Conservation (phyloP, 2,329 filamentous ascomycete species). For the Sclerotinia minor region DNA sequence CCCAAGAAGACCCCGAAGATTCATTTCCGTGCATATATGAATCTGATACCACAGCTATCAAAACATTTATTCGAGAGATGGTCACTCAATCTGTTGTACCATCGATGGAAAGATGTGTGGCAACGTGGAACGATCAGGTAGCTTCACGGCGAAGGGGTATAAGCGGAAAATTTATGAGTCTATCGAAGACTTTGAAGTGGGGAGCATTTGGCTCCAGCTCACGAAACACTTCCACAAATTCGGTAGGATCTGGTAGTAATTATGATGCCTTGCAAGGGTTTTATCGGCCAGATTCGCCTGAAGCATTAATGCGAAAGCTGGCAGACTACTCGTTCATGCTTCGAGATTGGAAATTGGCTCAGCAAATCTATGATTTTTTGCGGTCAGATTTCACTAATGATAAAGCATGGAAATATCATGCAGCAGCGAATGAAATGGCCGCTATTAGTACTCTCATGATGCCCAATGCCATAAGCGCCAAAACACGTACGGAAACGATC, state of each 20-base stretch:
- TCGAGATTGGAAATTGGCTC: conserved; percentile 89
- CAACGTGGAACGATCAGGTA: conserved; percentile 96
- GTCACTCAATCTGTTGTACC: conserved; percentile 93
- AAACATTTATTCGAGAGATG: conserved; percentile 89
- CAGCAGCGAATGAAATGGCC: conserved; percentile 92
- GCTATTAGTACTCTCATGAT: conserved; percentile 80
- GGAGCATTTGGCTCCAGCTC: conserved; percentile 69
- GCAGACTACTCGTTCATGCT: conserved; percentile 98
- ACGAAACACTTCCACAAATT: conserved; percentile 35
- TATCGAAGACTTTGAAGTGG: conserved; percentile 76
- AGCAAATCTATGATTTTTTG: conserved; percentile 88
- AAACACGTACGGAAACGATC: conserved; percentile 75
- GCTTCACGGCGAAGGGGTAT: conserved; percentile 86
- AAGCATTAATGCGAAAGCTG: conserved; percentile 89
- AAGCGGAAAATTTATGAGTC: conserved; percentile 87
- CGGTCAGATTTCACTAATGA: conserved; percentile 88
- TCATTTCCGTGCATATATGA: conserved; percentile 82
- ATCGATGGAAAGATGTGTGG: conserved; percentile 90
- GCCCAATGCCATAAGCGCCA: conserved; percentile 69
- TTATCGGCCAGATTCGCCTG: conserved; percentile 79
- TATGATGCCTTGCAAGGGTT: conserved; percentile 78
- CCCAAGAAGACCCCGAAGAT: conserved; percentile 69
- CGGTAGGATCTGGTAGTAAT: conserved; percentile 59
- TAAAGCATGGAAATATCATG: conserved; percentile 95
- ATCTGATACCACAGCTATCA: conserved; percentile 84